Evolutionary conservation across 2,329 filamentous ascomycete genomes (phyloP).

Genomic region (Diatrype stigma): DNA sequence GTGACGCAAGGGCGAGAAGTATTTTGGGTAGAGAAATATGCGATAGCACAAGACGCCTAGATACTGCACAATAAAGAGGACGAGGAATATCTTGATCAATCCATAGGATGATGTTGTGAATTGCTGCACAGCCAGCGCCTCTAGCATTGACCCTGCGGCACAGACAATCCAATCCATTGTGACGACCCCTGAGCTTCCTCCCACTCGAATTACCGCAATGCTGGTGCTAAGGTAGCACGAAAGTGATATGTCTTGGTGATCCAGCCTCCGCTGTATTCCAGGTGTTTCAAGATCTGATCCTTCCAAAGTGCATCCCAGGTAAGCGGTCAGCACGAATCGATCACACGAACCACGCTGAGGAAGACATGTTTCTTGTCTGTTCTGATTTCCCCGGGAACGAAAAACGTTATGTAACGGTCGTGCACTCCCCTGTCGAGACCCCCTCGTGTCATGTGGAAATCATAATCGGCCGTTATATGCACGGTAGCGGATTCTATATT

Average conservation of each 20-base stretch:
- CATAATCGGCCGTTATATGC: neutral
- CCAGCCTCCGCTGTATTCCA: no score
- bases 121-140: neutral
- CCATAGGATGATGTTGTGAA: neutral
- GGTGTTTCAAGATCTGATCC: no score
- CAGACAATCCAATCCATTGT: neutral
- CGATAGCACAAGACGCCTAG: constrained; percentile 6
- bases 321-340: no score
- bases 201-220: neutral
- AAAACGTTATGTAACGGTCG: no score
- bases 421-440: no score
- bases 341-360: no score
- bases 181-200: no score
- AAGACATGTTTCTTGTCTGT: no score
- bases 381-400: no score
- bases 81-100: neutral
- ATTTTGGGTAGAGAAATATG: constrained; percentile 7
- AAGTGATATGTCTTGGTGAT: neutral
- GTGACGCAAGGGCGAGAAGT: constrained; percentile 5
- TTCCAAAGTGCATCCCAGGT: no score
- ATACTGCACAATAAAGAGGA: constrained; percentile 7
- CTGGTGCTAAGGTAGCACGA: neutral
- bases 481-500: neutral
- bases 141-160: neutral
- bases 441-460: no score